Conservation (phyloP, 2,329 filamentous ascomycete species). For the Mollisia scopiformis region DNA sequence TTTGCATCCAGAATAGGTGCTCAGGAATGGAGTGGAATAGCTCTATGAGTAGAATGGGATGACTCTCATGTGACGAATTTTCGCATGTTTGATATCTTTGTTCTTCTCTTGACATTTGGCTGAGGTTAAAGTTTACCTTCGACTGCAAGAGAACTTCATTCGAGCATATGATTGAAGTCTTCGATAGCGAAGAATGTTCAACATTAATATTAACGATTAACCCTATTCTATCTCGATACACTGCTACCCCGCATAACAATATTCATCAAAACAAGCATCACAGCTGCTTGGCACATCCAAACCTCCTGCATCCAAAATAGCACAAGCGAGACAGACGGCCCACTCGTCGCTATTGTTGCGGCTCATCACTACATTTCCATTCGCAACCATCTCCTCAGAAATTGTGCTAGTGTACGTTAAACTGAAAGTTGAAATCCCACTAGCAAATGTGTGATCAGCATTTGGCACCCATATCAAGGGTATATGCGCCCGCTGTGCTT, state of each 20-base stretch:
- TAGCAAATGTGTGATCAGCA: background rate
- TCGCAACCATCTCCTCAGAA: conserved; percentile 1
- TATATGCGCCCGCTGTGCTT: too few species aligned
- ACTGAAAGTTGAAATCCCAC: conserved; percentile 2
- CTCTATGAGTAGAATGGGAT: too few species aligned
- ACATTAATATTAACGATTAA: background rate
- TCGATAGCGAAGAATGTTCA: background rate
- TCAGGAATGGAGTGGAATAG: too few species aligned
- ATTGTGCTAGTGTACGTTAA: background rate
- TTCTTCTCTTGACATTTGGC: too few species aligned
- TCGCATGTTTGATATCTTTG: too few species aligned
- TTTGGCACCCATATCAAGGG: conserved; percentile 11
- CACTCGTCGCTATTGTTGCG: conserved; percentile 1
- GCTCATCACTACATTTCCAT: conserved; percentile 11
- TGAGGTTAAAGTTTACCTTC: too few species aligned
- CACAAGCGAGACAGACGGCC: conserved; percentile 8
- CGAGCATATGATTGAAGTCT: too few species aligned
- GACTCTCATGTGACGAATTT: too few species aligned
- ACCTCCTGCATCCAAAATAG: conserved; percentile 8
- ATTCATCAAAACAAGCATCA: conserved; percentile 4
- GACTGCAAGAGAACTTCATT: too few species aligned
- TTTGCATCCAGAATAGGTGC: too few species aligned
- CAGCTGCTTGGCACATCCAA: conserved; percentile 5
- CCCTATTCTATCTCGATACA: background rate
- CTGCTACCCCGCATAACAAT: background rate